Conservation (phyloP, 148 eudicot genomes). For the Spergularia bocconei region DNA sequence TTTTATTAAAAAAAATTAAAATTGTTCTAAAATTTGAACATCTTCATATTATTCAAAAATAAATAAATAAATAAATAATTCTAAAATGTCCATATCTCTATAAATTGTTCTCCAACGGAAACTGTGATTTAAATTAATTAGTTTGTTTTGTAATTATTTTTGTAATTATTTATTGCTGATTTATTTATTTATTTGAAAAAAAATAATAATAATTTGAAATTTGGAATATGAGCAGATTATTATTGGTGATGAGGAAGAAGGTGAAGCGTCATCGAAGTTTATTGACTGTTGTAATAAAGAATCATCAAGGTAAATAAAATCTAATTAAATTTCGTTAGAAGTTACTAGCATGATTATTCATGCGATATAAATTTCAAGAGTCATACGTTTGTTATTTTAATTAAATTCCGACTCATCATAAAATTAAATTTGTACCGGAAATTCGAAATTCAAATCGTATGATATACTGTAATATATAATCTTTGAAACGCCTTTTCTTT, state of each 20-base stretch:
- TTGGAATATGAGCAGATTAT: slow-evolving; percentile 15
- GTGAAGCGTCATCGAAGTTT: slow-evolving; percentile 14
- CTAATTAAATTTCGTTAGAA: not conserved
- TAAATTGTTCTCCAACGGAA: slow-evolving; percentile 15
- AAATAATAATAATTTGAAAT: not conserved
- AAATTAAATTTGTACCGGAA: slow-evolving; percentile 17
- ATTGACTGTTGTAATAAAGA: slow-evolving; percentile 3
- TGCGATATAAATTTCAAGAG: not conserved
- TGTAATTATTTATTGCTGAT: not conserved
- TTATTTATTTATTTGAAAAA: no score
- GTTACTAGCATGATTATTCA: not conserved
- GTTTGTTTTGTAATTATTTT: not conserved
- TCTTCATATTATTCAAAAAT: not conserved
- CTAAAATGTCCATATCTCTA: not conserved
- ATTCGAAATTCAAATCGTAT: slow-evolving; percentile 35
- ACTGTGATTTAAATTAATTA: not conserved
- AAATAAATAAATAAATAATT: not conserved
- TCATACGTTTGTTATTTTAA: slow-evolving; percentile 18
- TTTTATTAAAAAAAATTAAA: not conserved
- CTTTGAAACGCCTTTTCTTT: slow-evolving; percentile 9
- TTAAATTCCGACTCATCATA: not conserved
- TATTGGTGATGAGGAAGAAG: not conserved
- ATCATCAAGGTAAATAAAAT: slow-evolving; percentile 21
- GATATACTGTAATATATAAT: slow-evolving; percentile 9
- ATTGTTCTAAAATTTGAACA: not conserved